Evolutionary conservation across 192 early-diverging fungal genomes (phyloP).

Genomic region (Dimargaris cristalligena): DNA sequence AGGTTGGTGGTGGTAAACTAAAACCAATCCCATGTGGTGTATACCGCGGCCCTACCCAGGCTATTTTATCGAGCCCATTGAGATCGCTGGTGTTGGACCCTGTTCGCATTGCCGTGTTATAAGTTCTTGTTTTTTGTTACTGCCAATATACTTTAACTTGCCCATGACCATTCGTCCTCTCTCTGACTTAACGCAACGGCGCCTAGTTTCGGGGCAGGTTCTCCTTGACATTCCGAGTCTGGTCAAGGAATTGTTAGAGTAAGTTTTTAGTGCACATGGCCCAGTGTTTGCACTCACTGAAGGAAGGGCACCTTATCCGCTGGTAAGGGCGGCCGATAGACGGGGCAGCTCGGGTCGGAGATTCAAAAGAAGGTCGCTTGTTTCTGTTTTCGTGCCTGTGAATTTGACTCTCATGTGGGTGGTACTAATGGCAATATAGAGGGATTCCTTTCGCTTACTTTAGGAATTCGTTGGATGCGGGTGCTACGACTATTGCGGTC

Average conservation of each 20-base stretch:
- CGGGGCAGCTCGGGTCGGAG: no score
- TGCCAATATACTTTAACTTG: neutral
- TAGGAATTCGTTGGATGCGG: slow-evolving; percentile 72
- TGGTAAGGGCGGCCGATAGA: neutral
- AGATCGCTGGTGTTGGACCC: neutral
- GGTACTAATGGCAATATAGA: neutral
- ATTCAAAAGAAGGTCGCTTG: no score
- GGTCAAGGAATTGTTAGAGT: slow-evolving; percentile 8
- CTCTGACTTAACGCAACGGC: neutral
- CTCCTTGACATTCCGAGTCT: slow-evolving; percentile 2
- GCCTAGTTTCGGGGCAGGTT: neutral
- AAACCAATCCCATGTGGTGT: no score
- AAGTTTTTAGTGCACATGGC: neutral
- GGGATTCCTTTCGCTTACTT: no score
- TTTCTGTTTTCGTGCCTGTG: neutral
- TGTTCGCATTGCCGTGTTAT: neutral
- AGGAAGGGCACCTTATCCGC: neutral
- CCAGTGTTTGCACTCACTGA: neutral
- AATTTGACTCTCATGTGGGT: neutral
- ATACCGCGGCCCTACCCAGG: neutral
- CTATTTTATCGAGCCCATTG: neutral
- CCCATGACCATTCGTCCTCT: neutral
- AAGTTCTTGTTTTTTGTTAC: neutral
- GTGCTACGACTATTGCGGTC: slow-evolving; percentile 65
- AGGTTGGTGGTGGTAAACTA: no score